Conservation (phyloP, 768 basidiomycete genomes). For the Tricholoma bakamatsutake region DNA sequence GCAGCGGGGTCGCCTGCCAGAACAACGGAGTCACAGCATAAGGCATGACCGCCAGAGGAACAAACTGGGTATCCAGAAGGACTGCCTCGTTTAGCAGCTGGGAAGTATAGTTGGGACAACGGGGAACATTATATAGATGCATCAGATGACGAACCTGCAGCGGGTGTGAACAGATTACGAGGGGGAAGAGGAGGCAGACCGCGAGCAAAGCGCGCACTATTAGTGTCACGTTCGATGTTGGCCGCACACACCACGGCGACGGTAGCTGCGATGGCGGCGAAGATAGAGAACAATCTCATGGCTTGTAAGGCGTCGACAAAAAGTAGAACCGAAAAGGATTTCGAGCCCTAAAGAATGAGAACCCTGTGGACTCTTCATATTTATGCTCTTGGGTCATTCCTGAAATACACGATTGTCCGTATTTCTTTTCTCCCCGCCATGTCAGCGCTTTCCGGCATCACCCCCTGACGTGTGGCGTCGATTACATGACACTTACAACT, state of each 20-base stretch:
- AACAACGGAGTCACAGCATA: slow-evolving; percentile 35
- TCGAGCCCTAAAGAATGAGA: no score
- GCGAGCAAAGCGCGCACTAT: slow-evolving; percentile 46
- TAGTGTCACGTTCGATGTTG: slow-evolving; percentile 30
- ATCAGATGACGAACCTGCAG: slow-evolving; percentile 21
- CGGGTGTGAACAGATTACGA: slow-evolving; percentile 27
- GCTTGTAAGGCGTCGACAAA: slow-evolving; percentile 9
- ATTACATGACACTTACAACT: not conserved
- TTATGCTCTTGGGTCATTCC: not conserved
- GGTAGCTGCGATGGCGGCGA: slow-evolving; percentile 33
- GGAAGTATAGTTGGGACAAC: not conserved
- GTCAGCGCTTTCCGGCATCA: not conserved
- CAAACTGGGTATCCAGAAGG: slow-evolving; percentile 38
- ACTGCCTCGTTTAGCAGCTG: slow-evolving; percentile 28
- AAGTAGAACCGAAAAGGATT: not conserved
- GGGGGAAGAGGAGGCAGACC: slow-evolving; percentile 47
- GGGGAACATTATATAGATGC: not conserved
- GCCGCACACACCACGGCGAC: slow-evolving; percentile 31
- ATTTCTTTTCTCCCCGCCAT: no score
- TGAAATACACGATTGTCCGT: not conserved
- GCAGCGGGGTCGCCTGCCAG: slow-evolving; percentile 10
- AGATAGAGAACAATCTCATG: slow-evolving; percentile 37
- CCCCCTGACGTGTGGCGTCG: not conserved
- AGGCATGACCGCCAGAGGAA: slow-evolving; percentile 32
- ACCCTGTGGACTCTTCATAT: not conserved